Base-by-base conservation (phyloP, 148 eudicot genomes). In the Vaccinium macrocarpon region DNA sequence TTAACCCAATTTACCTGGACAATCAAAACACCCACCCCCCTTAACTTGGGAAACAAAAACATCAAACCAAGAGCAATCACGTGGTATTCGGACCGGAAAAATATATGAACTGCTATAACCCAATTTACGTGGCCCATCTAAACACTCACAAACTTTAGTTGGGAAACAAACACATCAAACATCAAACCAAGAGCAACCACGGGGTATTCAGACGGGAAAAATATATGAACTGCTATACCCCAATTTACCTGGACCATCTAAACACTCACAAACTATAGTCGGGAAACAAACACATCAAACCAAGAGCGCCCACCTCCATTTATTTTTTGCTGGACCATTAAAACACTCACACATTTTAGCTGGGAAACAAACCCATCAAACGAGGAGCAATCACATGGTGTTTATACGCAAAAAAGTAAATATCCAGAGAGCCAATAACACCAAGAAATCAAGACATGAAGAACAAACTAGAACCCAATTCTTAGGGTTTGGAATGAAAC, bases 401-500 rank as follows among this genome's bases (percentile, higher is more conserved):
- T 14, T 32, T 16, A 66, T 29, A 46, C 27, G 72, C 25, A 3
- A 25, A 21, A 8, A 81, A 27, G 38, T 5, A 70, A 1, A 84
- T 62, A 78, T 11, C 68, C 49, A 62, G 49, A 76, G 52, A 83
- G 6, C 78, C 10, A 75, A 49, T 35, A 80, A 80, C 59, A 35
- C 21, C 49, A 72, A 77, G 27, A 78, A 64, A 75, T 19, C n/a
- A 61, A 48, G 8, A 2, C 77, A 79, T 32, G 42, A 78, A 80
- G 18, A 73, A 81, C 9, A 62, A 80, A 25, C 35, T 48, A 70
- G 27, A 79, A 50, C 27, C 86, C 48, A 82, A 82, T 70, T 32
- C 25, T 48, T 38, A 86, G 78, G 86, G 76, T 71, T 82, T 64
- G 4, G 12, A n/a, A 78, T 66, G 79, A 57, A 19, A 46, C 68